Percentiles rank a stretch among this genome's conserved stretches.
Conservation (phyloP, 345 rosid genomes). For the Psidium guajava region DNA sequence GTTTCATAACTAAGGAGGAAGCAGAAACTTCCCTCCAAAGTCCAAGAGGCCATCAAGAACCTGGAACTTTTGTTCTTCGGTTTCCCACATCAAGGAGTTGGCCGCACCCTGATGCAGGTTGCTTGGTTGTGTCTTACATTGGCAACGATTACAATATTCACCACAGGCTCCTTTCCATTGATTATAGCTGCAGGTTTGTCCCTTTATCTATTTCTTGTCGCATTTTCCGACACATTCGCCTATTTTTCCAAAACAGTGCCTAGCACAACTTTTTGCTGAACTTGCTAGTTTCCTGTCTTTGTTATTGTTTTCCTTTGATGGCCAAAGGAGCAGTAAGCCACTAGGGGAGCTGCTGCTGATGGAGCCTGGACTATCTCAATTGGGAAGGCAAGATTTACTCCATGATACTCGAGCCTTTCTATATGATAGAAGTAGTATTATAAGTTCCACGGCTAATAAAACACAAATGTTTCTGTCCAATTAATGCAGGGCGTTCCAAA, state of each 20-base stretch:
- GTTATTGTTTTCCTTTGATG: conserved; percentile 9
- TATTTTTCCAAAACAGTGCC: not conserved
- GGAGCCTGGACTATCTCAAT: conserved; percentile 70
- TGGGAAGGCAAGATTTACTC: conserved; percentile 61
- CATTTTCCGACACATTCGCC: not conserved
- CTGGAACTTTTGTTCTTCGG: conserved; percentile 87
- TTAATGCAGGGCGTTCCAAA: not conserved
- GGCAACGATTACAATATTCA: conserved; percentile 53
- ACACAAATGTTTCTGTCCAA: not conserved
- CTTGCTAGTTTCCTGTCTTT: not conserved
- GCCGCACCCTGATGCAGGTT: conserved; percentile 97
- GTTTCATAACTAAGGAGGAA: conserved; percentile 91
- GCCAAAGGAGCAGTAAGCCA: conserved; percentile 31
- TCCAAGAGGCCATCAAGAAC: conserved; percentile 60
- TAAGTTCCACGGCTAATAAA: not conserved
- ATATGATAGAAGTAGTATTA: not conserved
- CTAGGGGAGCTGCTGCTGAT: conserved; percentile 68
- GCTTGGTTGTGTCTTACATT: conserved; percentile 75
- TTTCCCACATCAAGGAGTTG: conserved; percentile 96
- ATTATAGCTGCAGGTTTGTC: conserved; percentile 48
- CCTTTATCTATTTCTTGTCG: not conserved
- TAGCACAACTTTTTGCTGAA: not conserved
- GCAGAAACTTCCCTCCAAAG: conserved; percentile 79
- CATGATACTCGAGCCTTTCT: not conserved
- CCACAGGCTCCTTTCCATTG: conserved; percentile 54